Conservation (phyloP, 306 rosid genomes). For the Carpinus viminea region DNA sequence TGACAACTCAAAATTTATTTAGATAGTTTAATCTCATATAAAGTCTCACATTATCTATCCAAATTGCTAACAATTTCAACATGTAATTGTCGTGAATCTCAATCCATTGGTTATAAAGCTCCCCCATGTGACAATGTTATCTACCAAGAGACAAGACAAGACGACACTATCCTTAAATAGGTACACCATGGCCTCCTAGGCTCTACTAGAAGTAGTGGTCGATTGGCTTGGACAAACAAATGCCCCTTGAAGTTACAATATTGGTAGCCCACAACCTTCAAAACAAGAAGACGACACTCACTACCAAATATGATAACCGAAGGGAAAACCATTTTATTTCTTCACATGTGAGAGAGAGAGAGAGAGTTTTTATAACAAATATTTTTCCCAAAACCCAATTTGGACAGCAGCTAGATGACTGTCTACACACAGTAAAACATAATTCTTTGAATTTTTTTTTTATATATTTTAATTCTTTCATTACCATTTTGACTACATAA, state of each 20-base stretch:
- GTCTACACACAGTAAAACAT: background rate
- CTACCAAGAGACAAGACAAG: background rate
- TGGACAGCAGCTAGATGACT: background rate
- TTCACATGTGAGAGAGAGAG: background rate
- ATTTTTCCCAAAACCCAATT: background rate
- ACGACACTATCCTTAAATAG: too few relatives aligned
- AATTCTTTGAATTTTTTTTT: background rate
- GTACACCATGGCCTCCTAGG: background rate
- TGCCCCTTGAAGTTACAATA: too few relatives aligned
- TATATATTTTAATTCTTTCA: background rate
- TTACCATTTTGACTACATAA: background rate
- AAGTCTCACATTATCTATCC: too few relatives aligned
- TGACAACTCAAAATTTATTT: too few relatives aligned
- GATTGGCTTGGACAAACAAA: constrained; percentile 25
- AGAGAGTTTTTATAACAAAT: background rate
- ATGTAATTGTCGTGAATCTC: too few relatives aligned
- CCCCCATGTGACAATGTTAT: background rate
- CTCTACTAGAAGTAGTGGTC: constrained; percentile 12
- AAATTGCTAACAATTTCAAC: too few relatives aligned
- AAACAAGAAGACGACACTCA: background rate
- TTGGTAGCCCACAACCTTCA: background rate
- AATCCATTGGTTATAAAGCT: too few relatives aligned
- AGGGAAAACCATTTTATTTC: background rate
- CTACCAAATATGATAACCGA: background rate
- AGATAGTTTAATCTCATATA: too few relatives aligned